Percentiles rank a stretch among this genome's conserved stretches.
These are phyloP conservation scores for Cercospora brassicicola DNA, from an alignment of 2,329 filamentous ascomycete species.

Conservation along the genomic window DNA sequence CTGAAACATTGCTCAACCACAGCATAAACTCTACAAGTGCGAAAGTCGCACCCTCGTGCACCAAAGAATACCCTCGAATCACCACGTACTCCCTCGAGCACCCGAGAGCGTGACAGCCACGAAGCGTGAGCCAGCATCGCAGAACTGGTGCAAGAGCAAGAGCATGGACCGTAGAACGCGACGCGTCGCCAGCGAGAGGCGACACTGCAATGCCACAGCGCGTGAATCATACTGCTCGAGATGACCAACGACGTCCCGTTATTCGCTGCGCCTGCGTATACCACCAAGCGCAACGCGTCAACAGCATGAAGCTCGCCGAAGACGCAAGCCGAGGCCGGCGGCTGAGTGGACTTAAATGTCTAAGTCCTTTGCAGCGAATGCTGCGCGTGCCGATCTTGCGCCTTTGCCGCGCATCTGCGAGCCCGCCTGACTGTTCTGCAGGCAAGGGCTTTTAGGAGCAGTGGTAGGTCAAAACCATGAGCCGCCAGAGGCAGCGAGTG, in stretches of 20 bases:
- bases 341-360: slow-evolving; percentile 6
- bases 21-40: neutral
- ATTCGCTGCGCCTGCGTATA: neutral
- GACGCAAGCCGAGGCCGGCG: slow-evolving; percentile 8
- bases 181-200: neutral
- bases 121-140: neutral
- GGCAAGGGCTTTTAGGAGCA: neutral
- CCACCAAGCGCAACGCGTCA: neutral
- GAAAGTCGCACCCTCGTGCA: neutral
- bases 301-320: slow-evolving; percentile 3
- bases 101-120: neutral
- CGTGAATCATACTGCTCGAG: neutral
- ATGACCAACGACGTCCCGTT: neutral
- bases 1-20: neutral
- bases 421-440: neutral
- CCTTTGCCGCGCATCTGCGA: neutral
- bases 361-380: slow-evolving; percentile 8
- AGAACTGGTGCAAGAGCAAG: neutral
- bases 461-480: neutral
- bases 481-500: neutral
- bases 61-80: neutral
- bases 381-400: neutral
- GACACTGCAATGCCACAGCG: neutral
- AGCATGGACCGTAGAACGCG: neutral
- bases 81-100: neutral